Conservation (phyloP, 768 basidiomycete species). For the Podaxis sp. region DNA sequence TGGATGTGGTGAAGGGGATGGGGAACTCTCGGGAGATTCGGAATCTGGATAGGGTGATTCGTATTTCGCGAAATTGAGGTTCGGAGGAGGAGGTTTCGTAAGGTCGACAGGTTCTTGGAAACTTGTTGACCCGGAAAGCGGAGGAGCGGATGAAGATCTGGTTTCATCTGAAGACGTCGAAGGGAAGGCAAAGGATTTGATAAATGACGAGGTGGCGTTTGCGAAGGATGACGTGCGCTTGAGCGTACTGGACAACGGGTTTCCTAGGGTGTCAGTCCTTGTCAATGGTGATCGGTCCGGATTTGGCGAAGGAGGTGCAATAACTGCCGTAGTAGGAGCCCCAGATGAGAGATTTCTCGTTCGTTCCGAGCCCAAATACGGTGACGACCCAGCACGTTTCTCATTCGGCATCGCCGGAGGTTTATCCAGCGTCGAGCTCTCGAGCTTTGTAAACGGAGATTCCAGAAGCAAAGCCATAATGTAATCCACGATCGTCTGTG, state of each 20-base stretch:
- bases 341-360: not conserved
- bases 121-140: conserved; percentile 20
- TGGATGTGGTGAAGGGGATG: conserved; percentile 18
- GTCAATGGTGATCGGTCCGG: conserved; percentile 47
- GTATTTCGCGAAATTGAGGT: conserved; percentile 75
- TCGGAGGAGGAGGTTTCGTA: conserved; percentile 78
- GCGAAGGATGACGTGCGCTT: conserved; percentile 82
- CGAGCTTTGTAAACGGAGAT: conserved; percentile 80
- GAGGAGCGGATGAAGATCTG: conserved; percentile 32
- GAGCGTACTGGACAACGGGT: conserved; percentile 61
- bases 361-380: conserved; percentile 34
- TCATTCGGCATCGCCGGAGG: conserved; percentile 47
- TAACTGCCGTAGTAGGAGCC: not conserved
- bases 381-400: conserved; percentile 34
- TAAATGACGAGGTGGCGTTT: conserved; percentile 67
- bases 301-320: conserved; percentile 36
- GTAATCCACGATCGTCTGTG: conserved; percentile 91
- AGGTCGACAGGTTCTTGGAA: conserved; percentile 34
- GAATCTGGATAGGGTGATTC: conserved; percentile 68
- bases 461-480: conserved; percentile 87
- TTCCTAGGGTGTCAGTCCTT: conserved; percentile 64
- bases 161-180: conserved; percentile 52
- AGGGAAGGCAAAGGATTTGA: conserved; percentile 73
- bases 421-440: conserved; percentile 59
- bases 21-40: conserved; percentile 31